A percentile compares a stretch with the other conserved stretches of the same genome.
Evolutionary conservation across 23 red algal species (phyloP).

Genomic region (Gracilaria caudata): DNA sequence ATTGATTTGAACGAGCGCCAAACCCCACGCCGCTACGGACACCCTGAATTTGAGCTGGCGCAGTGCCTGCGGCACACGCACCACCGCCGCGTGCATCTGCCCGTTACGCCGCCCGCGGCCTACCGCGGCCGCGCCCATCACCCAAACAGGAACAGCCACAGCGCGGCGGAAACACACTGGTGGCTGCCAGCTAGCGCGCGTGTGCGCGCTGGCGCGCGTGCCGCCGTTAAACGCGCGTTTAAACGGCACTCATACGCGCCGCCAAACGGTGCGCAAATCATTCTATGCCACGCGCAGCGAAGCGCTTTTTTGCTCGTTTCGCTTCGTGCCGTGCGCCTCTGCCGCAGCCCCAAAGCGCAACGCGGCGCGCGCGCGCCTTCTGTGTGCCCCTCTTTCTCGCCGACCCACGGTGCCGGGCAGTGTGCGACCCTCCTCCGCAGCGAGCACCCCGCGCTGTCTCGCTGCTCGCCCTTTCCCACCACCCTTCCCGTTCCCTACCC

Average conservation of each 20-base stretch:
- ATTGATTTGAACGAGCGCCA: constrained; percentile 14
- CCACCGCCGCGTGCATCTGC: background rate
- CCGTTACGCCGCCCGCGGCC: background rate
- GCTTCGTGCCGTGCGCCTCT: background rate
- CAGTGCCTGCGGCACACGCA: background rate
- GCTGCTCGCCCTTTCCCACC: constrained; percentile 34
- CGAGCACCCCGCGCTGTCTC: constrained; percentile 13
- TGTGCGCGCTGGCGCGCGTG: constrained; percentile 14
- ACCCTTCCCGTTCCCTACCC: background rate
- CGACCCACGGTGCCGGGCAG: constrained; percentile 1
- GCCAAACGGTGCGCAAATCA: constrained; percentile 20
- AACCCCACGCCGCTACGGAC: background rate
- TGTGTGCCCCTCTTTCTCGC: constrained; percentile 5
- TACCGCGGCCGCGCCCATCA: background rate
- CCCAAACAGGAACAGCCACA: background rate
- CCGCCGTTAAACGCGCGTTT: background rate
- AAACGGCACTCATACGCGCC: background rate
- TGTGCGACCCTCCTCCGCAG: constrained; percentile 1
- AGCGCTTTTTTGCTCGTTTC: background rate
- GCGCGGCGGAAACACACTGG: background rate
- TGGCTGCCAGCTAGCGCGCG: background rate
- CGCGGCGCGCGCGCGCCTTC: background rate
- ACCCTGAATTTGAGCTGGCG: constrained; percentile 1
- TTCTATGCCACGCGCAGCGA: background rate
- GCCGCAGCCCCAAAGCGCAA: constrained; percentile 2